phyloP scores from a whole-genome alignment of 148 eudicot genomes.

The Chenopodium album region DNA sequence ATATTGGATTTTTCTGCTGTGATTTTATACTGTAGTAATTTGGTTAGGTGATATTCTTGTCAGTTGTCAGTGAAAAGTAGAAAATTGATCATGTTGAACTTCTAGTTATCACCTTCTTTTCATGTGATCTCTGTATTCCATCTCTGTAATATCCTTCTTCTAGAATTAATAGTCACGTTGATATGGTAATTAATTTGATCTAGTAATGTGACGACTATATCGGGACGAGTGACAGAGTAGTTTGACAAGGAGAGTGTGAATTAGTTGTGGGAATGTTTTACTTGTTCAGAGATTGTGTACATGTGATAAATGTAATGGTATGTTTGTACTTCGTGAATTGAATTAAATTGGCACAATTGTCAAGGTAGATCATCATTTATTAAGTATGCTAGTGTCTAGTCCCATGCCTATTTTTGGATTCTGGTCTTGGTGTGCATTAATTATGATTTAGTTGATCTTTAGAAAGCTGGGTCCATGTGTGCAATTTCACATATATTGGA shows the following conservation, averaged over 20 bases:
- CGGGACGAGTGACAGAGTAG: neutral
- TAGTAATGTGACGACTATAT: neutral
- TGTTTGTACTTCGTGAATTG: slow-evolving; percentile 9
- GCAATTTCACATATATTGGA: neutral
- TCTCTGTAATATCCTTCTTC: neutral
- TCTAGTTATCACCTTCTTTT: neutral
- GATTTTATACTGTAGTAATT: neutral
- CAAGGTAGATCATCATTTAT: slow-evolving; percentile 10
- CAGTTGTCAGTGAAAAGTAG: neutral
- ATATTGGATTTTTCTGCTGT: neutral
- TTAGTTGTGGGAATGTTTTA: neutral
- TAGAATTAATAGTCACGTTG: neutral
- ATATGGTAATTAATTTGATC: no score
- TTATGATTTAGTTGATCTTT: neutral
- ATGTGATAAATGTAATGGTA: neutral
- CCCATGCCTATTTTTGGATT: neutral
- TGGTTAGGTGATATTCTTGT: neutral
- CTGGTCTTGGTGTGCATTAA: slow-evolving; percentile 1
- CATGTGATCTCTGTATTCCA: neutral
- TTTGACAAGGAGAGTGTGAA: neutral
- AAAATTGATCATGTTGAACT: neutral
- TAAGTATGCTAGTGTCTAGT: neutral
- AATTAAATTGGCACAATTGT: neutral
- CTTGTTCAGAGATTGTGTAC: neutral
- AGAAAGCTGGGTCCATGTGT: neutral